Base-by-base conservation (phyloP, 208 protist genomes). In the Vickermania spadyakhi region DNA sequence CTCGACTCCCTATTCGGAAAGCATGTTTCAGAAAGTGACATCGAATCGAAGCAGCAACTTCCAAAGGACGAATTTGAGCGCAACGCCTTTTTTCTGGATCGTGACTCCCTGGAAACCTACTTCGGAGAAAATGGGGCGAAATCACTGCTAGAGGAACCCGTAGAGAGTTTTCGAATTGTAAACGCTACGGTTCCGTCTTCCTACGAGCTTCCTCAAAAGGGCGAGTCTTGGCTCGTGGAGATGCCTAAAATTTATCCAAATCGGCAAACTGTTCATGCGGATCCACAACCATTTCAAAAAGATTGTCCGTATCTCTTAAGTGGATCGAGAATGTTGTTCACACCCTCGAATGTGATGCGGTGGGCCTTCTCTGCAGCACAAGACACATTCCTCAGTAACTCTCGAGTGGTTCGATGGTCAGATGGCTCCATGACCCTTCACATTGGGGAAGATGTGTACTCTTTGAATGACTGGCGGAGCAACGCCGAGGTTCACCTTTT, bases 221-320 rank as follows among this genome's bases (percentile, higher is more conserved):
- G 75, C 61, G 67, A 63, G 41, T n/a, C 75, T 28, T 95, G 84
- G 84, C 60, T 95, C 18, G 62, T 83, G 14, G 84, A 95, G 28
- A 93, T 95, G 88, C 85, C 88, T 0, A 80, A 75, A 28, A 91
- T 95, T 56, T 65, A 64, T 1, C 82, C 85, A 0, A 91, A 89
- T 45, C 82, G 88, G 4, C 88, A 92, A 59, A 83, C 77, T 2
- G 60, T 95, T 56, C 88, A 95, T 64, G 85, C 81, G 56, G 83
- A 91, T 54, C 88, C 88, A 1, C 73, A 76, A 30, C 80, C 83
- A 5, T 95, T 83, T 66, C 55, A 75, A 49, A 68, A 75, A 2
- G 36, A 54, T 3, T 79, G 68, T 66, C 62, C 42, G 5, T 68
- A 72, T 52, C 62, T 91, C 21, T 72, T 78, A 50, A 95, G 81